phyloP scores from a whole-genome alignment of 352 stramenopile species.

The Aphanomyces astaci region DNA sequence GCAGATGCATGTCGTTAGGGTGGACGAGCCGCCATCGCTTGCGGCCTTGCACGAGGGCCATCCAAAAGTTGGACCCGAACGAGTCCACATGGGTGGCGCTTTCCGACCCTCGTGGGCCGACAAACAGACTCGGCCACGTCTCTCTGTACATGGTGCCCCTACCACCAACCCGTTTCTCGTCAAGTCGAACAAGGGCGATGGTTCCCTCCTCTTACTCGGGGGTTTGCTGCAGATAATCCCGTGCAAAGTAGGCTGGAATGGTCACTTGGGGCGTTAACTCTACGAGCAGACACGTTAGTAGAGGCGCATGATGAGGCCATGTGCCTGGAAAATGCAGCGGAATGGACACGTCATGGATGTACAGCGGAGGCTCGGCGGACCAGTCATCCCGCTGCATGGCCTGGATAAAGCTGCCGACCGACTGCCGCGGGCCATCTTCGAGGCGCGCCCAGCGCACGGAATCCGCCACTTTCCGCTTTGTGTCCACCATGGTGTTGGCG shows the following conservation, averaged over 20 bases:
- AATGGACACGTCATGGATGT: slow-evolving; percentile 16
- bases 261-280: slow-evolving; percentile 18
- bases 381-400: neutral
- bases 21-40: slow-evolving; percentile 32
- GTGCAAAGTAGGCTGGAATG: slow-evolving; percentile 30
- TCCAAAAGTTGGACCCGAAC: slow-evolving; percentile 35
- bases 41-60: slow-evolving; percentile 28
- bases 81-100: slow-evolving; percentile 30
- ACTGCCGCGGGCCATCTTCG: slow-evolving; percentile 1
- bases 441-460: slow-evolving; percentile 18
- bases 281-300: neutral
- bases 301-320: neutral
- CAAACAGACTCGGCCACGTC: slow-evolving; percentile 31
- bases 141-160: slow-evolving; percentile 28
- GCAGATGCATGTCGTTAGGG: slow-evolving; percentile 24
- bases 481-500: neutral
- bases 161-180: too few relatives aligned
- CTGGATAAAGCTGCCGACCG: neutral
- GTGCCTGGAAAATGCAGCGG: slow-evolving; percentile 17
- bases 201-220: too few relatives aligned
- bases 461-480: slow-evolving; percentile 12
- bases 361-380: neutral
- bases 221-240: slow-evolving; percentile 31
- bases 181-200: too few relatives aligned
- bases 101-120: slow-evolving; percentile 29